Evolutionary conservation across 148 eudicot species (phyloP).

Genomic region (Arctostaphylos glauca): DNA sequence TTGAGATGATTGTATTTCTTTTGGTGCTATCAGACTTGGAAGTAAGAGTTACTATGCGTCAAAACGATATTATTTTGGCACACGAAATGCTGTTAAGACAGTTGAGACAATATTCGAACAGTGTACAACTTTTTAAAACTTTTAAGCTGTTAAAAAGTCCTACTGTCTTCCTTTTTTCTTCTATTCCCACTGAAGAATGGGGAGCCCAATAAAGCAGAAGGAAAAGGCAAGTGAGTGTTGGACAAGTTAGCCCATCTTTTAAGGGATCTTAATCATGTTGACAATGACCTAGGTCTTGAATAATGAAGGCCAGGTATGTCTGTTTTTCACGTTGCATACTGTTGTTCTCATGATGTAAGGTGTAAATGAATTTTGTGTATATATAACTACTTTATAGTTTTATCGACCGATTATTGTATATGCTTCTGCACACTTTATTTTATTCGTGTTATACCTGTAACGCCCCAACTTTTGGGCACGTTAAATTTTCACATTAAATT

Average conservation of each 20-base stretch:
- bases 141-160: constrained; percentile 13
- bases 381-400: too few species aligned
- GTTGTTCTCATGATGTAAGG: too few species aligned
- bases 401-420: too few species aligned
- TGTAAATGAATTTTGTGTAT: too few species aligned
- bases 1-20: neutral
- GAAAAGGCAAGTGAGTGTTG: constrained; percentile 12
- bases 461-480: too few species aligned
- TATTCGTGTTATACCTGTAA: too few species aligned
- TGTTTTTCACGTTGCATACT: neutral
- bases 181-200: constrained; percentile 15
- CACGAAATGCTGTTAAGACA: too few species aligned
- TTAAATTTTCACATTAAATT: too few species aligned
- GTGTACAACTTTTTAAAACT: constrained; percentile 11
- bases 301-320: neutral
- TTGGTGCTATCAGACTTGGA: neutral
- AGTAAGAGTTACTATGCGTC: too few species aligned
- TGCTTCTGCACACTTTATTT: too few species aligned
- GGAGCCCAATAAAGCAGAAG: constrained; percentile 27
- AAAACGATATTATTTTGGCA: too few species aligned
- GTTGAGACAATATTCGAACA: too few species aligned
- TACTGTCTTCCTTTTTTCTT: constrained; percentile 14
- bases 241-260: constrained; percentile 21
- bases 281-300: neutral
- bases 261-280: constrained; percentile 8